phyloP scores from a whole-genome alignment of 2,329 filamentous ascomycete genomes.

The Coniochaeta prunicola region DNA sequence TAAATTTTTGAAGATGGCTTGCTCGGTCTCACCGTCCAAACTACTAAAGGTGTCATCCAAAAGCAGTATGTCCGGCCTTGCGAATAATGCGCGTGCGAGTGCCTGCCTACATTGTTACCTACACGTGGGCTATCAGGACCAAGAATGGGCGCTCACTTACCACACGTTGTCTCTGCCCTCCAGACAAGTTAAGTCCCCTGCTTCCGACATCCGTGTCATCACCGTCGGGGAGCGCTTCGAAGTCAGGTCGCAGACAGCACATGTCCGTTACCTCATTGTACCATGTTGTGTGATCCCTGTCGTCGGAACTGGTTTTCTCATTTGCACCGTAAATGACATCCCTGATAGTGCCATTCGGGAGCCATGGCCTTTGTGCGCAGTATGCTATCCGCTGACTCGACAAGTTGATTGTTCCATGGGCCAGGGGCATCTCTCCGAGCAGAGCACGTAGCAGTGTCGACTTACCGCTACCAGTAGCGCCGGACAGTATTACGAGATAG shows the following conservation, averaged over 20 bases:
- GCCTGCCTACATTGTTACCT: conserved; percentile 19
- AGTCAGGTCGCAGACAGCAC: conserved; percentile 18
- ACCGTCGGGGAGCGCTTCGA: conserved; percentile 13
- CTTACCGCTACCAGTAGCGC: conserved; percentile 22
- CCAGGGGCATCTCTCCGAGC: conserved; percentile 19
- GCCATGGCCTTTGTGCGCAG: conserved; percentile 28
- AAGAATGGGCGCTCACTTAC: conserved; percentile 7
- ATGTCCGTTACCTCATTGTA: conserved; percentile 21
- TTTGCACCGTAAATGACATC: conserved; percentile 21
- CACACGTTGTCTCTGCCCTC: conserved; percentile 15
- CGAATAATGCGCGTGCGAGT: conserved; percentile 27
- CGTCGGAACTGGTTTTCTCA: conserved; percentile 4
- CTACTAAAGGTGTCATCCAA: conserved; percentile 29
- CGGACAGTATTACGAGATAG: conserved; percentile 17
- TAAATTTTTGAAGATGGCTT: conserved; percentile 20
- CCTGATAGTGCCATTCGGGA: conserved; percentile 25
- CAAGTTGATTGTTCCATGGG: conserved; percentile 17
- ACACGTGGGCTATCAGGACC: background rate
- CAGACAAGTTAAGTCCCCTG: conserved; percentile 15
- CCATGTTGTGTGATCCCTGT: conserved; percentile 19
- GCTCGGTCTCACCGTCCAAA: conserved; percentile 25
- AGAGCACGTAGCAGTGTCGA: conserved; percentile 18
- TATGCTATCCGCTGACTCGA: conserved; percentile 23
- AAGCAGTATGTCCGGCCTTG: conserved; percentile 19
- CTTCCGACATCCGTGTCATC: conserved; percentile 15